phyloP scores from a whole-genome alignment of 306 rosid genomes.

The Cyclanthera cordifolia region DNA sequence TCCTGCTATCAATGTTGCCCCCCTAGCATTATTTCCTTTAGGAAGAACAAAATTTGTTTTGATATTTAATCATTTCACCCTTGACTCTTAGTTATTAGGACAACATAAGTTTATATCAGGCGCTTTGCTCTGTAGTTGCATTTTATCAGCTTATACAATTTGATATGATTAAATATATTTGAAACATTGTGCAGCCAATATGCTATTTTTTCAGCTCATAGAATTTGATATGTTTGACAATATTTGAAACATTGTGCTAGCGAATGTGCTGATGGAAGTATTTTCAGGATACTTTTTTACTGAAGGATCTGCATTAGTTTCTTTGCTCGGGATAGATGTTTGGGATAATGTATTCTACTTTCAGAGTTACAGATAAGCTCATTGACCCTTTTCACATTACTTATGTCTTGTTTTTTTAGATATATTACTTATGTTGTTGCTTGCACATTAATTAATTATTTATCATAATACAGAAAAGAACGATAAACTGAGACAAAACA shows the following conservation, averaged over 20 bases:
- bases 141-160: no score
- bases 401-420: not conserved
- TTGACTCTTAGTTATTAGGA: not conserved
- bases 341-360: constrained; percentile 32
- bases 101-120: not conserved
- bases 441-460: not conserved
- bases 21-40: not conserved
- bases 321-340: constrained; percentile 30
- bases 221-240: not conserved
- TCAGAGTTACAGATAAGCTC: constrained; percentile 18
- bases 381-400: not conserved
- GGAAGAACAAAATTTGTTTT: not conserved
- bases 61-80: not conserved
- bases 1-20: not conserved
- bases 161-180: no score
- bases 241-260: not conserved
- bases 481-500: constrained; percentile 37
- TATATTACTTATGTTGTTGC: no score
- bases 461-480: constrained; percentile 59
- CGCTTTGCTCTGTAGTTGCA: no score
- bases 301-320: constrained; percentile 23
- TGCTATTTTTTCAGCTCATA: not conserved
- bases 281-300: no score
- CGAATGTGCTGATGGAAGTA: not conserved
- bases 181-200: no score